phyloP scores from a whole-genome alignment of 2,329 filamentous ascomycete genomes.

The Capronia epimyces region DNA sequence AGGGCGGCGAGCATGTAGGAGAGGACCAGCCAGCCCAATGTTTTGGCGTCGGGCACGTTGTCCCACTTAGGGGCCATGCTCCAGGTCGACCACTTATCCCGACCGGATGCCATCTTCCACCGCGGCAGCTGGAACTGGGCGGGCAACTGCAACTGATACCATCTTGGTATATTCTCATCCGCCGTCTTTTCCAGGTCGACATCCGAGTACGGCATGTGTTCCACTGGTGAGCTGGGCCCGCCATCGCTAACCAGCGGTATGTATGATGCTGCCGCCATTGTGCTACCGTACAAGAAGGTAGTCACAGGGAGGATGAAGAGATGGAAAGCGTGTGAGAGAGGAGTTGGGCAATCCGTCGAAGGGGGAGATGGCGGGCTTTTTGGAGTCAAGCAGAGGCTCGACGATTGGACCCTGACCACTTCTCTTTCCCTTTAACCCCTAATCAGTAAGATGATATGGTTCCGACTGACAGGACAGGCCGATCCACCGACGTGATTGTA shows the following conservation, averaged over 20 bases:
- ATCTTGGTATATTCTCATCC: conserved; percentile 8
- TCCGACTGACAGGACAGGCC: background rate
- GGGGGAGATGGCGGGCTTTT: background rate
- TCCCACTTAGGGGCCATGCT: background rate
- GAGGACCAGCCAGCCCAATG: background rate
- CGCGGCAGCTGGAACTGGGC: too few species aligned
- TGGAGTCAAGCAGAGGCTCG: background rate
- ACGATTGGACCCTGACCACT: background rate
- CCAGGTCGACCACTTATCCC: background rate
- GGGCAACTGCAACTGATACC: too few species aligned
- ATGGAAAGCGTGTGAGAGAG: too few species aligned
- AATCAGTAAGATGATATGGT: background rate
- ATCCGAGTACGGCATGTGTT: background rate
- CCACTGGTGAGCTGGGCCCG: background rate
- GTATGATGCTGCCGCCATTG: conserved; percentile 3
- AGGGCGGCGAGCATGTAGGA: conserved; percentile 7
- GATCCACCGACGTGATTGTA: background rate
- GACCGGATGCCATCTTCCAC: conserved; percentile 1
- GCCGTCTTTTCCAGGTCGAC: conserved; percentile 13
- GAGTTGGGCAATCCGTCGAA: background rate
- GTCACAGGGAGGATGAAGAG: background rate
- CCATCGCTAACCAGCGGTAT: conserved; percentile 3
- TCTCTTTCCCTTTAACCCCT: background rate
- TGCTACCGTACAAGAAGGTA: background rate
- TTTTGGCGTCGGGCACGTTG: conserved; percentile 4